Base-by-base conservation (phyloP, 2,329 filamentous ascomycete species). In the Trichoderma sp. region DNA sequence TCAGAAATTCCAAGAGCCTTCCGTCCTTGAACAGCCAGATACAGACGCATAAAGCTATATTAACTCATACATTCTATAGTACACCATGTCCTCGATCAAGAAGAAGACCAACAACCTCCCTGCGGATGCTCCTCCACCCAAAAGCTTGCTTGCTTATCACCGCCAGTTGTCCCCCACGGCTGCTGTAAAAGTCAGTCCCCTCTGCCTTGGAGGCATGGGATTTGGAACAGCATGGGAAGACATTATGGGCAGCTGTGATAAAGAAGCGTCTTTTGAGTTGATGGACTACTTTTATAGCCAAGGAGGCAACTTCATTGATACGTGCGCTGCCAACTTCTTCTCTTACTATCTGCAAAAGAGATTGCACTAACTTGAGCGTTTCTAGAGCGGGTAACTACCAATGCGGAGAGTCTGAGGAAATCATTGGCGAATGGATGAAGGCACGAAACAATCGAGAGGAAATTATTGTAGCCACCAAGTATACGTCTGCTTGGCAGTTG, bases 221-320 rank as follows among this genome's bases (percentile, higher is more conserved):
- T 72, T 77, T 37, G 76, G 74, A 5, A 71, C 70, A 13, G 67
- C 71, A 4, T 75, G 73, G 73, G 47, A 89, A 70, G 81, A 81
- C 89, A 83, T 77, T 83, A 81, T 67, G 80, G 81, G 14, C 78
- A 40, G n/a, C 16, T 69, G 67, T n/a, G 49, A 64, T 21, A 69
- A 69, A 21, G 61, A 69, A 16, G 24, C 60, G 13, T 55, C 60
- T 10, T 69, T 69, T 65, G 49, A n/a, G n/a, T 27, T 69, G 31
- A 35, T 69, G 60, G 67, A 69, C 14, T 69, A 69, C 24, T 69
- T 69, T 57, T 64, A 69, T 21, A 65, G 40, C 10, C 68, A 82
- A 0, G 88, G 87, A 3, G 88, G 88, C 3, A 89, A 89, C 77
- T 89, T 89, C 76, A 87, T 90, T 73, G 88, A 90, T 74, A 89